Conservation (phyloP, 176 grass and related monocot species). For the Musa itinerans region DNA sequence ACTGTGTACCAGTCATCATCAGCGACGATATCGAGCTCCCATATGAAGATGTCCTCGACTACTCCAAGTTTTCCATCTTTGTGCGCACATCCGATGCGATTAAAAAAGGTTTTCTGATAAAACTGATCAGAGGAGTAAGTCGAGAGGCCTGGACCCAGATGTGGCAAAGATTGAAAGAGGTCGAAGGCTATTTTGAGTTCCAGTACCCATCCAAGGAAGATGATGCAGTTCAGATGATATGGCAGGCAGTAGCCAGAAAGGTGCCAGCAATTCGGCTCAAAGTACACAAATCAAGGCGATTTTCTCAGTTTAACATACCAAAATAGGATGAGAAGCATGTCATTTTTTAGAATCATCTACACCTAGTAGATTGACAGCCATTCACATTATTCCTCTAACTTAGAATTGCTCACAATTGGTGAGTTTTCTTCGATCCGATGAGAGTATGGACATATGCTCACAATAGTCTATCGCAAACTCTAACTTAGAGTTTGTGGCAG, state of each 20-base stretch:
- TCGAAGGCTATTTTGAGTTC: not conserved
- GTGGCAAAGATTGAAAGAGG: conserved; percentile 9
- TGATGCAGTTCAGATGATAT: conserved; percentile 20
- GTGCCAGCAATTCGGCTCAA: conserved; percentile 15
- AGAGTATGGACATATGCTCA: too few species aligned
- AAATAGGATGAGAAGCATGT: not conserved
- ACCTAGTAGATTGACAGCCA: not conserved
- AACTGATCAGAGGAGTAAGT: conserved; percentile 12
- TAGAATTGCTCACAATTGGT: not conserved
- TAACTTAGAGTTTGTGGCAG: too few species aligned
- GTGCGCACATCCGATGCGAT: conserved; percentile 8
- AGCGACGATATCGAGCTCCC: conserved; percentile 12
- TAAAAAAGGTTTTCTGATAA: conserved; percentile 8
- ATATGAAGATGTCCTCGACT: conserved; percentile 8
- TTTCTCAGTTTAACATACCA: not conserved
- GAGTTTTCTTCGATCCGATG: too few species aligned
- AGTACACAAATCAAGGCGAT: conserved; percentile 3
- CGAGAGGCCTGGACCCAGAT: conserved; percentile 9
- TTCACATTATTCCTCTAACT: not conserved
- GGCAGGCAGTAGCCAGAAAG: conserved; percentile 14
- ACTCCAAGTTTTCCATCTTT: conserved; percentile 13
- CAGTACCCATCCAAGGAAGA: conserved; percentile 13
- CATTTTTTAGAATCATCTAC: too few species aligned
- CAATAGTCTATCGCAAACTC: too few species aligned
- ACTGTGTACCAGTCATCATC: conserved; percentile 16